phyloP scores from a whole-genome alignment of 2,329 filamentous ascomycete genomes.

The Rhynchosporium agropyri region DNA sequence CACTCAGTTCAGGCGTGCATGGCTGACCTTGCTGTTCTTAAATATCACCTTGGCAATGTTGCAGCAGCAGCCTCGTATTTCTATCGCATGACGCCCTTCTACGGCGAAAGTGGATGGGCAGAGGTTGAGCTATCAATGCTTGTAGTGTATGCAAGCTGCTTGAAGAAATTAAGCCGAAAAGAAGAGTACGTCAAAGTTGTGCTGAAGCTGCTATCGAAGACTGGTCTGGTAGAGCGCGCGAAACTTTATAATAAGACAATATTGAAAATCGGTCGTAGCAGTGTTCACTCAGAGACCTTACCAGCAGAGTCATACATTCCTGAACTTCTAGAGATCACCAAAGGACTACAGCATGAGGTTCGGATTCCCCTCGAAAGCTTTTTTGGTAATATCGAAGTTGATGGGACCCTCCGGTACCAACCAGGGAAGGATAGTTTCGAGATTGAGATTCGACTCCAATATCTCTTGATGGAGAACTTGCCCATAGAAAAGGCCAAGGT shows the following conservation, averaged over 20 bases:
- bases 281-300: conserved; percentile 29
- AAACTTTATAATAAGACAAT: conserved; percentile 46
- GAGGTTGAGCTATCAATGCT: conserved; percentile 81
- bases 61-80: conserved; percentile 76
- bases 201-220: conserved; percentile 73
- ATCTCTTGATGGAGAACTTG: conserved; percentile 72
- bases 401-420: conserved; percentile 69
- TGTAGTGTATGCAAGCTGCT: conserved; percentile 80
- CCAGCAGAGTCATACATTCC: conserved; percentile 39
- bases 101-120: conserved; percentile 77
- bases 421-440: conserved; percentile 75
- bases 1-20: conserved; percentile 78
- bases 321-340: conserved; percentile 39
- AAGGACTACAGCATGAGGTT: conserved; percentile 58
- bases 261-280: conserved; percentile 25
- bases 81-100: conserved; percentile 75
- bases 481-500: conserved; percentile 66
- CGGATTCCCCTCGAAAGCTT: conserved; percentile 71
- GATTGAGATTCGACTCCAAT: conserved; percentile 67
- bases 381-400: conserved; percentile 70
- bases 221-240: conserved; percentile 57
- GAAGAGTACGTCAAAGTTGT: conserved; percentile 80
- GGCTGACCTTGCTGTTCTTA: conserved; percentile 83
- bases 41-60: conserved; percentile 76
- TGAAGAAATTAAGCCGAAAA: conserved; percentile 73